Evolutionary conservation across 148 eudicot species (phyloP), one percentile per base, ranked within the genome.

Genomic region (Polygonum maritimum): DNA sequence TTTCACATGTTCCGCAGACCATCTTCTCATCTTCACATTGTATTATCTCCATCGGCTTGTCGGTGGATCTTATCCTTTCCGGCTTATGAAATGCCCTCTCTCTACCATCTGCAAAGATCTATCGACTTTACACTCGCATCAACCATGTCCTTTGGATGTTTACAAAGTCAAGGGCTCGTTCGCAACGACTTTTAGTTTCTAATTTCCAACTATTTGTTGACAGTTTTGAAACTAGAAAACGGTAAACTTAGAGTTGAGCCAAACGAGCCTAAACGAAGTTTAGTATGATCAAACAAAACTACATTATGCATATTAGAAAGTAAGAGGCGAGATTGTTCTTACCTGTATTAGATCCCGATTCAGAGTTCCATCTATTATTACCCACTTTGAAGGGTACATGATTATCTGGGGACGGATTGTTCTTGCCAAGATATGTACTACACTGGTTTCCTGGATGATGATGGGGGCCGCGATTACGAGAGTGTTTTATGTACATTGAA

Each of bases 1-100:
- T 89, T 58, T 84, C 77, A 75, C 98, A 94, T 80, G 87, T 35
- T 26, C 83, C 88, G 71, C 98, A 94, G 40, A 77, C 82, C 87
- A 83, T 83, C 74, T 81, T 84, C 51, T 22, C 71, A 15, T 78
- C 81, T 26, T 85, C 86, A 4, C 76, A 21, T 26, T 90, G 79
- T 7, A 71, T 76, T 71, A 78, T 71, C 36, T 80, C 83, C 10
- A 76, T 75, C 13, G 74, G 77, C 4, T 83, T 79, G 65, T 85
- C 71, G 77, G 81, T 83, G 4, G 84, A 60, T 79, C 86, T 80
- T 40, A 89, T 90, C 69, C 92, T 84, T 75, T 90, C 97, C 35
- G 85, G 87, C 55, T 76, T 81, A 73, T 73, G 83, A 35, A 81
- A 78, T 31, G 76, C 77, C 78, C 79, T 84, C 16, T 84, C 90